Evolutionary conservation across 2,329 filamentous ascomycete genomes (phyloP).

Genomic region (Ophioceras dolichostomum): DNA sequence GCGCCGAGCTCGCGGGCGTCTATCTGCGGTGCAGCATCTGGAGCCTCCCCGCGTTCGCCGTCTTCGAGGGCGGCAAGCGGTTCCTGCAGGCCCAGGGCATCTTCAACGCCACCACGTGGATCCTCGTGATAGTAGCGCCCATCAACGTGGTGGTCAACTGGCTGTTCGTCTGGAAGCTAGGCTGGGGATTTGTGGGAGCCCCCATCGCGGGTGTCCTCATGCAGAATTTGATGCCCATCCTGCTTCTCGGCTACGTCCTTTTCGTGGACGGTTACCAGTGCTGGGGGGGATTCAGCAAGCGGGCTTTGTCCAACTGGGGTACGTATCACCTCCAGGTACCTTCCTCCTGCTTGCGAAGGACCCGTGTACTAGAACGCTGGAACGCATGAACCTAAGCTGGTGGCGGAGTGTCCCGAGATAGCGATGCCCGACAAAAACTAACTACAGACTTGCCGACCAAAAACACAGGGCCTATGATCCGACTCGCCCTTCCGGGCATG

Average conservation of each 20-base stretch:
- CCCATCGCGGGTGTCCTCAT: slow-evolving; percentile 67
- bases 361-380: too few relatives aligned
- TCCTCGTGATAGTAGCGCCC: slow-evolving; percentile 63
- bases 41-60: slow-evolving; percentile 63
- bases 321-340: too few relatives aligned
- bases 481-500: slow-evolving; percentile 76
- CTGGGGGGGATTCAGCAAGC: slow-evolving; percentile 67
- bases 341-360: too few relatives aligned
- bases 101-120: slow-evolving; percentile 69
- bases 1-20: slow-evolving; percentile 57
- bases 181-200: slow-evolving; percentile 61
- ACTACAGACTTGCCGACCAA: too few relatives aligned
- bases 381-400: too few relatives aligned
- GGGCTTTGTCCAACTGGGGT: slow-evolving; percentile 61
- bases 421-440: too few relatives aligned
- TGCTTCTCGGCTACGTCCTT: slow-evolving; percentile 63
- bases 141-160: slow-evolving; percentile 69
- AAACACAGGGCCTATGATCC: slow-evolving; percentile 64
- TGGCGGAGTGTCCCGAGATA: too few relatives aligned
- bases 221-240: slow-evolving; percentile 59
- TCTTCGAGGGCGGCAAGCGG: slow-evolving; percentile 66
- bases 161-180: slow-evolving; percentile 62
- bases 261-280: slow-evolving; percentile 62
- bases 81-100: slow-evolving; percentile 75
- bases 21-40: slow-evolving; percentile 61